Base-by-base conservation (phyloP, 2,329 filamentous ascomycete genomes). In the Dothideomycetes sp. region DNA sequence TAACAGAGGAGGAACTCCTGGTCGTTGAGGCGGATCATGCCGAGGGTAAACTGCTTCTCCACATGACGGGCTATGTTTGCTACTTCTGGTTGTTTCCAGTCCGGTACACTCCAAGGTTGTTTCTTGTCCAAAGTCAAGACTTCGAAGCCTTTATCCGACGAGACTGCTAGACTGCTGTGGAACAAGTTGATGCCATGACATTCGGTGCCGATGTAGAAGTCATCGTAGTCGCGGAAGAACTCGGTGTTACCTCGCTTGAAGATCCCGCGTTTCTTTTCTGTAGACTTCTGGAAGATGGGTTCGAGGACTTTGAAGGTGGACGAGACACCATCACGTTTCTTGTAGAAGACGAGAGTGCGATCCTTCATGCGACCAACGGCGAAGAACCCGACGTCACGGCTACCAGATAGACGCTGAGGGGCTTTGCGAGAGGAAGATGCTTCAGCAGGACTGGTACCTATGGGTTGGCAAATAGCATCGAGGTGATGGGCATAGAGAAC, bases 101-200 rank as follows among this genome's bases (percentile, higher is more conserved):
- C 88, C 0, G 93, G 91, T 20, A 98, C 86, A 16, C 82, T 89
- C 78, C 88, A 89, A 2, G 91, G 83, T 44, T 89, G 82, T 62
- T 98, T 98, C 68, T 95, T 95, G 66, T 98, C 93, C 19, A 98
- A 73, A 1, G 88, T 96, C 60, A 98, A 76, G 49, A 98, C 84
- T 64, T 98, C 93, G 52, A 98, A 87, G 17, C 91, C 93, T 60
- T 87, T 86, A 28, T 85, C 76, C 1, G 89, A 96, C 15, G 85
- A 81, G 33, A 98, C 86, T 8, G 91, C 86, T 39, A 98, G 82
- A 47, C 87, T 93, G 1, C 82, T 86, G 59, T 95, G 86, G 74
- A 96, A 98, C 38, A 98, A 76, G 61, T 95, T 96, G 58, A 98
- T 83, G 33, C 84, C 86, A 61, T 82, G 94, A 61, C 87, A 95